These are phyloP conservation scores for Chaetomiaceae sp. DNA, from an alignment of 2,329 filamentous ascomycete species.

Conservation along the genomic window DNA sequence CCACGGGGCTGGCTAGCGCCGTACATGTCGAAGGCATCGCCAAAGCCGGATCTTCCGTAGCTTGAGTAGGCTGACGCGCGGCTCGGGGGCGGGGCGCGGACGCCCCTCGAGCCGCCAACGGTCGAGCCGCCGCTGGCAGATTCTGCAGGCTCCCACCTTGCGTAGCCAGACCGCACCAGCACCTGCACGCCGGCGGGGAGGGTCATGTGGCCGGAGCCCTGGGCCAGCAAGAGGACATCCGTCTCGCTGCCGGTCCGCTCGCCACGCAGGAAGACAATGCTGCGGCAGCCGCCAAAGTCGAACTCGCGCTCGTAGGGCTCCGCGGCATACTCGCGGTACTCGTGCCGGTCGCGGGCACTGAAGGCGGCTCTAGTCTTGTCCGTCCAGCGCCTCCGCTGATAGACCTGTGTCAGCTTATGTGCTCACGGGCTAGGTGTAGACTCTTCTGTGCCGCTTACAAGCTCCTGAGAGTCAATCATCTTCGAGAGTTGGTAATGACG, in stretches of 20 bases:
- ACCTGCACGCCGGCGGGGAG: conserved; percentile 19
- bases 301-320: conserved; percentile 17
- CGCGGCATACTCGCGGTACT: conserved; percentile 7
- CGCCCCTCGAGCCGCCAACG: conserved; percentile 9
- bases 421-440: no score
- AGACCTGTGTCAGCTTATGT: conserved; percentile 5
- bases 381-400: conserved; percentile 17
- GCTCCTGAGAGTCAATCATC: conserved; percentile 12
- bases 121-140: conserved; percentile 5
- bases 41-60: conserved; percentile 15
- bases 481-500: no score
- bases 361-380: conserved; percentile 16
- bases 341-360: not conserved
- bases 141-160: conserved; percentile 6
- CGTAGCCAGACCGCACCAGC: conserved; percentile 13
- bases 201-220: conserved; percentile 18
- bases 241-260: conserved; percentile 1
- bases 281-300: conserved; percentile 17
- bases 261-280: conserved; percentile 17
- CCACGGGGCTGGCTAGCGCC: not conserved
- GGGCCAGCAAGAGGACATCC: conserved; percentile 13
- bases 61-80: conserved; percentile 13
- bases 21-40: conserved; percentile 5
- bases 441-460: conserved; percentile 14
- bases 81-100: conserved; percentile 18